Percentiles rank a stretch among this genome's conserved stretches.
phyloP scores from a whole-genome alignment of 305 asterid genomes.

The Petunia hybrid region DNA sequence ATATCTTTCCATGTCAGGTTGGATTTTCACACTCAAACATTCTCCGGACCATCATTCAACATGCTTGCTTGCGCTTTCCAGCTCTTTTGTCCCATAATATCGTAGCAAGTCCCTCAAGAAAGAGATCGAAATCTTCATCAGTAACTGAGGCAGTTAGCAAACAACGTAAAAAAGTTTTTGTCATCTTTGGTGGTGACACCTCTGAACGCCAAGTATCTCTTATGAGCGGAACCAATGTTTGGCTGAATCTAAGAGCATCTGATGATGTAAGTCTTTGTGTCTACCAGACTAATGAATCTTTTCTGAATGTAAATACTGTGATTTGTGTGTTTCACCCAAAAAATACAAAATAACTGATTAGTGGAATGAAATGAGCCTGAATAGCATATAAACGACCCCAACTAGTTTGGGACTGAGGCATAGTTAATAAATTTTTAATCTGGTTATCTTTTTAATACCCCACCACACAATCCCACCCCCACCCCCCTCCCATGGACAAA shows the following conservation, averaged over 20 bases:
- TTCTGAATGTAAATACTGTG: not conserved
- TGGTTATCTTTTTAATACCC: not conserved
- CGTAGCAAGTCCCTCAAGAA: conserved; percentile 52
- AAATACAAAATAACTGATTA: not conserved
- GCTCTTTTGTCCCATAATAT: conserved; percentile 51
- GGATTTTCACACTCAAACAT: conserved; percentile 94
- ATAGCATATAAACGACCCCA: not conserved
- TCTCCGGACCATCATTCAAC: conserved; percentile 78
- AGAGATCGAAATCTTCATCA: conserved; percentile 49
- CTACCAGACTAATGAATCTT: conserved; percentile 16
- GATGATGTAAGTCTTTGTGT: conserved; percentile 67
- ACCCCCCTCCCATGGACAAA: not conserved
- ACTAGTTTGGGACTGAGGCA: not conserved
- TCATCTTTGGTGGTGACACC: conserved; percentile 88
- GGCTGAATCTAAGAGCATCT: conserved; percentile 85
- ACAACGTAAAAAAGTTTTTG: conserved; percentile 64
- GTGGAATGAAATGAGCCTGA: not conserved
- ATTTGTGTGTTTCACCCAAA: not conserved
- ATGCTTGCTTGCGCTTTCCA: conserved; percentile 87
- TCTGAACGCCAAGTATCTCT: conserved; percentile 98
- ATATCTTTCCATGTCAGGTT: conserved; percentile 52
- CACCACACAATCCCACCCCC: not conserved
- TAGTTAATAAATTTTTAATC: not conserved
- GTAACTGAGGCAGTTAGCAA: conserved; percentile 40
- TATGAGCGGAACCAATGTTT: conserved; percentile 97